A percentile compares a stretch with the other conserved stretches of the same genome.
Conservation (phyloP, 2,329 filamentous ascomycete genomes). For the Trichophyton simii region DNA sequence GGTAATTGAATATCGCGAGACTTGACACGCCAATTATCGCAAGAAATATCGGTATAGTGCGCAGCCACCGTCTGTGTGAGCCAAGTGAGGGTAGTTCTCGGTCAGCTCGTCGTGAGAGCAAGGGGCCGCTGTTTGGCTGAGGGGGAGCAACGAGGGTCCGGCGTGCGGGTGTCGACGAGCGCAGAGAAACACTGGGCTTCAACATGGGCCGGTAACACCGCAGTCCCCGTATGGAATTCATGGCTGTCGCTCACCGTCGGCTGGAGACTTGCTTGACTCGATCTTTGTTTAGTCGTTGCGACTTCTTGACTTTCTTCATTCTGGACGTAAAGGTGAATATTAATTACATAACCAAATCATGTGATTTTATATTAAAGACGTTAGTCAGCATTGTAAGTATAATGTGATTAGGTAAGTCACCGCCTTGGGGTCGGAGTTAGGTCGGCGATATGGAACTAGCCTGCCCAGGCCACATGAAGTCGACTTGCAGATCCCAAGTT, state of each 20-base stretch:
- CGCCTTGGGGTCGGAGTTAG: too few species aligned
- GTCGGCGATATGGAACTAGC: too few species aligned
- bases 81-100: conserved; percentile 39
- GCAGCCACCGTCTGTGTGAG: conserved; percentile 49
- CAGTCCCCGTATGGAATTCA: conserved; percentile 11
- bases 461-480: too few species aligned
- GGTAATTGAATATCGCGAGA: conserved; percentile 97
- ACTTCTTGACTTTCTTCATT: too few species aligned
- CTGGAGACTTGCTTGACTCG: not conserved
- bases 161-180: conserved; percentile 14
- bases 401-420: too few species aligned
- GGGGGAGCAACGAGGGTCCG: conserved; percentile 41
- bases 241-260: not conserved
- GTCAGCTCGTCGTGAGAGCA: conserved; percentile 42
- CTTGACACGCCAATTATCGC: conserved; percentile 56
- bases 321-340: too few species aligned
- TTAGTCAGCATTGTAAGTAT: too few species aligned
- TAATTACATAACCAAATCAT: too few species aligned
- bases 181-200: conserved; percentile 11
- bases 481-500: too few species aligned
- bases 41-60: conserved; percentile 70
- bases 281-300: too few species aligned
- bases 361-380: too few species aligned
- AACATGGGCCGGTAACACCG: conserved; percentile 10
- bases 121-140: conserved; percentile 37